Evolutionary conservation across 2,329 filamentous ascomycete genomes (phyloP), one percentile per base, ranked within the genome.

Genomic region (Cordyceps fumosorosea): DNA sequence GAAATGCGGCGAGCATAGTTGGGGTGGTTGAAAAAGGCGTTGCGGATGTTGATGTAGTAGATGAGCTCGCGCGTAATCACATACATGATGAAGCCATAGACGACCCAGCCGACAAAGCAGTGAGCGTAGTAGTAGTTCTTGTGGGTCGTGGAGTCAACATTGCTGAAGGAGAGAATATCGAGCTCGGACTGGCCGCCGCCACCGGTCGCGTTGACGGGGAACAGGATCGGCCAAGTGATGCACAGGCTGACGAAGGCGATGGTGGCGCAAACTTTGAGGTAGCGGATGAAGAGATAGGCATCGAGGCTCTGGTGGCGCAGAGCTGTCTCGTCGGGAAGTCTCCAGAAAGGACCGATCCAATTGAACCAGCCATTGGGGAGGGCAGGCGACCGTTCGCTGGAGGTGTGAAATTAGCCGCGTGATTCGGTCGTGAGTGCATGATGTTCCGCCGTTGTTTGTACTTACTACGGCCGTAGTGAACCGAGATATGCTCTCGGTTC

Each of bases 1-100:
- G 93, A 97, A 52, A 97, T 86, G 62, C 93, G 89, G 69, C 88
- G 89, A 59, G 91, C 84, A 72, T 96, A 96, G 54, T 90, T 80
- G 12, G 92, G 91, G 12, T 91, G 93, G 61, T 96, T 84, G 47
- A 96, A 84, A 76, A 96, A 97, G 0, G 93, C 93, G 76, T 98
- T 93, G 65, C 93, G 89, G 57, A 98, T 77, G 70, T 96, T 96
- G 78, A 97, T 89, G 75, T 92, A 96, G 82, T 89, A 98, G 69
- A 99, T 88, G 71, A 88, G 88, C 75, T 99, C 95, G 65, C 95
- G 86, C 34, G 91, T 91, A 60, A 99, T 86, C 69, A 91, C 90
- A 75, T 91, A 93, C 74, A 97, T 87, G 64, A 99, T 82, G 73
- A 98, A 97, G 62, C 85, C 78, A 68, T 96, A 91, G 72, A 93